Evolutionary conservation across 2,329 filamentous ascomycete genomes (phyloP).

Genomic region (Lecanicillium sp.): DNA sequence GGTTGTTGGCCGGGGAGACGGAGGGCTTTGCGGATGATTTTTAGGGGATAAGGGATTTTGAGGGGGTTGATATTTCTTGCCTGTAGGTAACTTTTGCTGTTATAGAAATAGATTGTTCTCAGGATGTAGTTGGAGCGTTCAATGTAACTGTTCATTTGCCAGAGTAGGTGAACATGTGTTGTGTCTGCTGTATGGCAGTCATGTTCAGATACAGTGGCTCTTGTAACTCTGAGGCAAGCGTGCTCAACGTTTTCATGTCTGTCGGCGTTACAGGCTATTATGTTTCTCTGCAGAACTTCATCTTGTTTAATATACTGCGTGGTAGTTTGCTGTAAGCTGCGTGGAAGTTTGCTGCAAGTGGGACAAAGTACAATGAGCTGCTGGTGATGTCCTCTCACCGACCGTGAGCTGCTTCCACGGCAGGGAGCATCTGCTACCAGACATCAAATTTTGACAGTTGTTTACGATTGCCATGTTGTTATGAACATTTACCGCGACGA

Average conservation of each 20-base stretch:
- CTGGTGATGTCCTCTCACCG: too few relatives aligned
- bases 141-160: background rate
- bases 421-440: too few relatives aligned
- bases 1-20: conserved; percentile 15
- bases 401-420: too few relatives aligned
- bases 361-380: too few relatives aligned
- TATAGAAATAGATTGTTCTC: background rate
- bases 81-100: background rate
- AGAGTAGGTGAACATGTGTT: background rate
- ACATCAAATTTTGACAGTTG: too few relatives aligned
- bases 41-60: background rate
- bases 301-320: too few relatives aligned
- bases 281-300: background rate
- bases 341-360: too few relatives aligned
- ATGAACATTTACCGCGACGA: too few relatives aligned
- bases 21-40: background rate
- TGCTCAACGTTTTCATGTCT: background rate
- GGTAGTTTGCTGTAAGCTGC: too few relatives aligned
- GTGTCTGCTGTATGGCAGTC: background rate
- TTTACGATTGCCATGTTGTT: too few relatives aligned
- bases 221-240: background rate
- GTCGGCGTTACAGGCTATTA: background rate
- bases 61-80: background rate
- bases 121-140: background rate
- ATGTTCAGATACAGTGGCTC: background rate